Percentiles rank a stretch among this genome's conserved stretches.
Conservation (phyloP, 805 yeast species). For the Starmera amethionina region DNA sequence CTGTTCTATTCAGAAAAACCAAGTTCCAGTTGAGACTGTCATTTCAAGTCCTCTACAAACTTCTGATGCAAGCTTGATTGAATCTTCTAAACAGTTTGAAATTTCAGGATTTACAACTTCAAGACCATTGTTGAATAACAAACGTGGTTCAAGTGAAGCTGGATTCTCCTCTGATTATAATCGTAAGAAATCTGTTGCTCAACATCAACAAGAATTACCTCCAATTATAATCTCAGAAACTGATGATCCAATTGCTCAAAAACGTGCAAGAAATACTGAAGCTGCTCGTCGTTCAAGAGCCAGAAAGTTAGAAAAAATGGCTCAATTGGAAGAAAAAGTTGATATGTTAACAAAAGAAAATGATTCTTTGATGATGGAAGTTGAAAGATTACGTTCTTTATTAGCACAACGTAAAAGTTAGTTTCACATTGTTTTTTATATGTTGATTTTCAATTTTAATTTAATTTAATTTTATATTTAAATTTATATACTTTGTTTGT, state of each 20-base stretch:
- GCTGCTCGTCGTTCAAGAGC: conserved; percentile 96
- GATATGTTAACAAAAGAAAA: conserved; percentile 54
- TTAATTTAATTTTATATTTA: not conserved
- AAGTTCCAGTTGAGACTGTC: conserved; percentile 21
- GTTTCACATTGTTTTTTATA: no score
- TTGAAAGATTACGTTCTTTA: conserved; percentile 45
- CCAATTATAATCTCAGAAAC: conserved; percentile 52
- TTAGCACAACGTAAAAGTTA: conserved; percentile 22
- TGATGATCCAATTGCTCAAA: conserved; percentile 61
- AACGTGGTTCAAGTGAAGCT: conserved; percentile 17
- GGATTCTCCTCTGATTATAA: conserved; percentile 33
- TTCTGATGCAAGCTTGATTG: conserved; percentile 1
- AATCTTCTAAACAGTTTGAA: conserved; percentile 1
- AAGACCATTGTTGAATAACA: not conserved
- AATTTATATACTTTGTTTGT: not conserved
- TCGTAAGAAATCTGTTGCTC: conserved; percentile 65
- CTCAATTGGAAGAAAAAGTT: conserved; percentile 70
- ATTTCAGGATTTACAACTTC: conserved; percentile 3
- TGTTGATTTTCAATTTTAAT: not conserved
- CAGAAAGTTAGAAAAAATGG: conserved; percentile 81
- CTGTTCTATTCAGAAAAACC: conserved; percentile 6
- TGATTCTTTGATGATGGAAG: conserved; percentile 50
- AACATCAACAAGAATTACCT: conserved; percentile 31
- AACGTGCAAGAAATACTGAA: conserved; percentile 92
- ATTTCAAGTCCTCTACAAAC: conserved; percentile 7